phyloP scores from a whole-genome alignment of 2,329 filamentous ascomycete species.

The Dryadomyces sulphureus region DNA sequence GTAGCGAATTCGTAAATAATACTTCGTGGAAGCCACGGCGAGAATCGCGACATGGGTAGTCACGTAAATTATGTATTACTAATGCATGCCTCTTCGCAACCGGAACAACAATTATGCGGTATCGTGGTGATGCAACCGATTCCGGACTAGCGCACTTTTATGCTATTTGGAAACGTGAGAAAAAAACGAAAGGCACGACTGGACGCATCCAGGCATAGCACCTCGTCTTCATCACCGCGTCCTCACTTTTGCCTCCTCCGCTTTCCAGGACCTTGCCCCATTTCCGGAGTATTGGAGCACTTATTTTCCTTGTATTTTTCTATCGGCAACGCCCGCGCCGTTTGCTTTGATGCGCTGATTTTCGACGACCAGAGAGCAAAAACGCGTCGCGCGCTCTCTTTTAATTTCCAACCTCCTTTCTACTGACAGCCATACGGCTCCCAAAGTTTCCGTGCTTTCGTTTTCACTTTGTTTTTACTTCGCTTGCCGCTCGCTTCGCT shows the following conservation, averaged over 20 bases:
- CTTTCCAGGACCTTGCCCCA: neutral
- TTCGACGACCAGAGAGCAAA: constrained; percentile 4
- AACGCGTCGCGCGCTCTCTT: constrained; percentile 10
- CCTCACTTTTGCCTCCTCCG: neutral
- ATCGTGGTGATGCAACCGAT: neutral
- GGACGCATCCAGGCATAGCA: neutral
- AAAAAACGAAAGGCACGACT: constrained; percentile 1
- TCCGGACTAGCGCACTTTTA: neutral
- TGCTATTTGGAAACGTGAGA: neutral
- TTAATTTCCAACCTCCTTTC: constrained; percentile 3
- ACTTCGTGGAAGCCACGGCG: too few relatives aligned
- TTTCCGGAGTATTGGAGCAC: neutral
- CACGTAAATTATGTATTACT: too few relatives aligned
- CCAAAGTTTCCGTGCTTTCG: too few relatives aligned
- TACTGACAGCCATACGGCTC: too few relatives aligned
- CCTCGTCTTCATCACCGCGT: constrained; percentile 1
- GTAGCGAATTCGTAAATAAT: too few relatives aligned
- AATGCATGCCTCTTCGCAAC: neutral
- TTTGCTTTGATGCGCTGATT: constrained; percentile 9
- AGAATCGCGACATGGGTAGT: too few relatives aligned
- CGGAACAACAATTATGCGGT: neutral
- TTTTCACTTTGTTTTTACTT: too few relatives aligned
- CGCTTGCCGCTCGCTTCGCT: too few relatives aligned
- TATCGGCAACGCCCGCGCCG: neutral
- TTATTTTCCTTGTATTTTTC: neutral